Evolutionary conservation across 1,139 yeast genomes (phyloP).

Genomic region (Blastobotrys aristatus): DNA sequence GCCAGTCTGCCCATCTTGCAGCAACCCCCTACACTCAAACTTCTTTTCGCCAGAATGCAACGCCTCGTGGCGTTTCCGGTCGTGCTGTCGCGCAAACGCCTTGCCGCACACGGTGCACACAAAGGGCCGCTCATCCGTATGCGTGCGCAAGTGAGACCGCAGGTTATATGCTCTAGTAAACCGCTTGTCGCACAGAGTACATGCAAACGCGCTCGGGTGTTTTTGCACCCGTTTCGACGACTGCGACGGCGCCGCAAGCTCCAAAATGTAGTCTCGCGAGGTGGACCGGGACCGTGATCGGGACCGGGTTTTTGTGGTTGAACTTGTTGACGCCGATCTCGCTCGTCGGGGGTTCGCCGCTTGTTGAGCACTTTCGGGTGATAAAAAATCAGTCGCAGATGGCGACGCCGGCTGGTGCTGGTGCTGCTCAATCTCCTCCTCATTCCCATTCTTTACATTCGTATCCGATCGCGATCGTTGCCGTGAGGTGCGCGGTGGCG

Average conservation of each 20-base stretch:
- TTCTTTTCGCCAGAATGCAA: slow-evolving; percentile 87
- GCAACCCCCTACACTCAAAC: slow-evolving; percentile 72
- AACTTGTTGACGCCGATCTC: slow-evolving; percentile 16
- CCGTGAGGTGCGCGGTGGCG: slow-evolving; percentile 19
- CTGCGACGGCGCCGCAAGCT: slow-evolving; percentile 33
- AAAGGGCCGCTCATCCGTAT: slow-evolving; percentile 91
- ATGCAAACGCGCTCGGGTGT: slow-evolving; percentile 74
- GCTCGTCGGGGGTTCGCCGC: slow-evolving; percentile 15
- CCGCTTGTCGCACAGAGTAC: slow-evolving; percentile 77
- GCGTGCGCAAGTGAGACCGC: slow-evolving; percentile 87
- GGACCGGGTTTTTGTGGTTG: slow-evolving; percentile 16
- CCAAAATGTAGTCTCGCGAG: slow-evolving; percentile 34
- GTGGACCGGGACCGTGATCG: slow-evolving; percentile 26
- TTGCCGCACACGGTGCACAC: slow-evolving; percentile 83
- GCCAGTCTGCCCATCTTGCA: slow-evolving; percentile 51
- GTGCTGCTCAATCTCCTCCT: slow-evolving; percentile 7
- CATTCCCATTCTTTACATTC: slow-evolving; percentile 13
- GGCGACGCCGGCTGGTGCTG: slow-evolving; percentile 9
- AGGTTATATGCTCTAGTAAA: slow-evolving; percentile 91
- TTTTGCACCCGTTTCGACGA: slow-evolving; percentile 57
- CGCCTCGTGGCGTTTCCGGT: slow-evolving; percentile 88
- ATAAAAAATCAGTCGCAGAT: slow-evolving; percentile 11
- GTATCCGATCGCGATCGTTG: slow-evolving; percentile 26
- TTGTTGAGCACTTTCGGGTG: slow-evolving; percentile 14
- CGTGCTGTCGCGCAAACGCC: slow-evolving; percentile 95